Evolutionary conservation across 805 yeast species (phyloP), one percentile per base, ranked within the genome.

Genomic region (Yarrowia keelungensis): DNA sequence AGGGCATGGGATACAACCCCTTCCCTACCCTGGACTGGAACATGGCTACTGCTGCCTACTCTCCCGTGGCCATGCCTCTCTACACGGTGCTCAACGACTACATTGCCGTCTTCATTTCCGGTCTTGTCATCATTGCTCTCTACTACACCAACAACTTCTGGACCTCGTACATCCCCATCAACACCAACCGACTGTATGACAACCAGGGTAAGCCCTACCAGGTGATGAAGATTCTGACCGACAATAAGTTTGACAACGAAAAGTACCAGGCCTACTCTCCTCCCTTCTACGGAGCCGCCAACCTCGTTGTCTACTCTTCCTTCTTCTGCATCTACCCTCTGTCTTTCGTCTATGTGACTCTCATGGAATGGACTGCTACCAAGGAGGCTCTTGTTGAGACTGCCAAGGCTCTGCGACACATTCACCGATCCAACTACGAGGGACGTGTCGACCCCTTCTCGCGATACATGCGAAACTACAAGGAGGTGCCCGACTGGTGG

Each of bases 191-290:
- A 12, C 73, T 87, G 42, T 87, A 80, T 76, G 82, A 84, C 69
- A 87, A 87, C 73, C 80, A 79, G 51, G 91, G 87, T 19, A 75
- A 79, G 42, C 72, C 79, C 0, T 87, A 81, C 75, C 78, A 83
- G 35, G 85, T 87, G 59, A 81, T 81, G 22, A 75, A 81, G 65
- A 81, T 87, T 22, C 74, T 87, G 53, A 64, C 67, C 9, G 50
- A 68, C 36, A 71, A 70, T 45, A 15, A 36, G 1, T 81, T 88
- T 70, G 80, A 84, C 73, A 75, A 78, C 62, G 78, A 76, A 11
- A 85, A 79, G 7, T 88, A 88, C 76, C 76, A 84, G 73, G 76
- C 77, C 10, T 88, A 89, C 77, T 88, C 91, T 0, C 89, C 91
- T 14, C 91, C 92, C 11, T 88, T 83, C 76, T 87, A 86, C 73